phyloP scores from a whole-genome alignment of 2,329 filamentous ascomycete genomes.

The Ambrosiella xylebori region DNA sequence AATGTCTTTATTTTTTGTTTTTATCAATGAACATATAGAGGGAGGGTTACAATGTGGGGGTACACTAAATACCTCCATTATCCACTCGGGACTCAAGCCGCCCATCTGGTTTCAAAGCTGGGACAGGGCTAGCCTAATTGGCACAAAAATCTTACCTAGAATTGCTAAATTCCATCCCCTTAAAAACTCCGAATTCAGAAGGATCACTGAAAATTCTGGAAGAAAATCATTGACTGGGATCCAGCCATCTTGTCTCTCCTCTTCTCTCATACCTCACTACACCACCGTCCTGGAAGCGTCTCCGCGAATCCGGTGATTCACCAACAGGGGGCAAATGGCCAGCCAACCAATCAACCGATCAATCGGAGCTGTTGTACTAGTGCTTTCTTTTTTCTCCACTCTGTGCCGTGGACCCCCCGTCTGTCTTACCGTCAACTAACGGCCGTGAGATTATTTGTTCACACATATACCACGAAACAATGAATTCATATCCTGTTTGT shows the following conservation, averaged over 20 bases:
- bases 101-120: neutral
- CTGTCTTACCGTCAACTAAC: no score
- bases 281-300: neutral
- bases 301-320: neutral
- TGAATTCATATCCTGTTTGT: no score
- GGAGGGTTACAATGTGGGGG: conserved; percentile 1
- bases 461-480: no score
- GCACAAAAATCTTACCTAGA: neutral
- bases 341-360: no score
- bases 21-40: neutral
- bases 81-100: neutral
- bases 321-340: neutral
- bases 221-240: neutral
- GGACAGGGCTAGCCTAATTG: neutral
- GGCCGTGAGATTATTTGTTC: no score
- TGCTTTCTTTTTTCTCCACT: no score
- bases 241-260: neutral
- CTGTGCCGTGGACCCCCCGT: no score
- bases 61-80: neutral
- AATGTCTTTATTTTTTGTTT: no score
- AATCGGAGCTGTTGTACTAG: no score
- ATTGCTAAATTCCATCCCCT: neutral
- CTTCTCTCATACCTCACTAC: neutral
- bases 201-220: conserved; percentile 1
- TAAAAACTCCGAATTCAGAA: neutral